Conservation (phyloP, 257 asterid species). For the Petrea volubilis region DNA sequence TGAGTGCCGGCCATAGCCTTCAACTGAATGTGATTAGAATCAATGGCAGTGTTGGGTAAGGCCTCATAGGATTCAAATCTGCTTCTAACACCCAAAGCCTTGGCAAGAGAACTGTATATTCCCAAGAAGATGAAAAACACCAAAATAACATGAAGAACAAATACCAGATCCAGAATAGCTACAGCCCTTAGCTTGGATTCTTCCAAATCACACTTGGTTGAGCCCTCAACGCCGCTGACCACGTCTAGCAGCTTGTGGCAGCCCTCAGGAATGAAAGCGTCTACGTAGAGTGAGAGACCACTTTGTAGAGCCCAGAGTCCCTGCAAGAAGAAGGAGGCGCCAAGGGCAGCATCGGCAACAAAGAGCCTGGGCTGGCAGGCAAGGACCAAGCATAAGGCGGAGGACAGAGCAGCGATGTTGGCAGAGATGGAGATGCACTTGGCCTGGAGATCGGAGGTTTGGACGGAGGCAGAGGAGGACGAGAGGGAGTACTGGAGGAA, state of each 20-base stretch:
- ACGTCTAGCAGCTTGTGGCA: conserved; percentile 94
- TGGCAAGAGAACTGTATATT: conserved; percentile 55
- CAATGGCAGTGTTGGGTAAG: conserved; percentile 55
- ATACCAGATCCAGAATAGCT: conserved; percentile 75
- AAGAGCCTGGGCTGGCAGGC: conserved; percentile 58
- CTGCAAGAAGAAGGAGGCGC: conserved; percentile 67
- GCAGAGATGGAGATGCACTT: conserved; percentile 64
- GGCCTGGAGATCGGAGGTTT: conserved; percentile 90
- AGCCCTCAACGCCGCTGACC: conserved; percentile 90
- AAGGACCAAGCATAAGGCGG: conserved; percentile 52
- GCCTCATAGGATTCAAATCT: conserved; percentile 80
- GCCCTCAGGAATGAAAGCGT: conserved; percentile 93
- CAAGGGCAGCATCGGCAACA: conserved; percentile 67
- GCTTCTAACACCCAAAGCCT: conserved; percentile 54
- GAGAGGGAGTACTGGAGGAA: conserved; percentile 61
- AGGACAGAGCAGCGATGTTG: conserved; percentile 50
- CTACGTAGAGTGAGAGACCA: conserved; percentile 79
- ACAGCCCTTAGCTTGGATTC: conserved; percentile 89
- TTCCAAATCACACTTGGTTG: conserved; percentile 90
- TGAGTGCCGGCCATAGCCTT: conserved; percentile 86
- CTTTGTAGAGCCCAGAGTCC: conserved; percentile 93
- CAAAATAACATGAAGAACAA: conserved; percentile 64
- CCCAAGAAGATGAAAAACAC: conserved; percentile 57
- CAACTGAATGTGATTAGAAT: conserved; percentile 78
- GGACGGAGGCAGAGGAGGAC: conserved; percentile 65